Evolutionary conservation across 2,329 filamentous ascomycete species (phyloP), one percentile per base, ranked within the genome.

Genomic region (Penicillium sp.): DNA sequence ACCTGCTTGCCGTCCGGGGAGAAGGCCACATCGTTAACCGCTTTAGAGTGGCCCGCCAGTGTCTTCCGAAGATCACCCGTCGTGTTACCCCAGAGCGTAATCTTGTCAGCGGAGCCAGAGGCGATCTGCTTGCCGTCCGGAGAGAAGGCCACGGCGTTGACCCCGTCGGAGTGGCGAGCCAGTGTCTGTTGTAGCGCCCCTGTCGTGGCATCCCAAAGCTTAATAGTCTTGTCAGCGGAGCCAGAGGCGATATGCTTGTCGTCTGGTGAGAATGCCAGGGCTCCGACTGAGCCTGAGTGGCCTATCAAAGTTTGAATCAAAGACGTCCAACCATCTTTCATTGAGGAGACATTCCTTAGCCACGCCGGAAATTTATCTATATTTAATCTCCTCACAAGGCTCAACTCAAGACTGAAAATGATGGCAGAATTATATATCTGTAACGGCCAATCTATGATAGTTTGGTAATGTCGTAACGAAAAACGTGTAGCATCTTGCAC

Each of bases 261-360:
- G 45, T 69, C 62, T 10, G 52, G 53, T 2, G 69, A 71, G 50
- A 71, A 71, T 3, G 55, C 62, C 39, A 71, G 51, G 13, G 23
- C 28, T 51, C 40, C 68, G 58, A n/a, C 63, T 58, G 7, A 55
- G 36, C 33, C 43, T 3, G 46, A 55, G 47, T 70, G 61, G 14
- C 63, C 60, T 28, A 55, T 46, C 10, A 67, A 57, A n/a, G 45
- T 65, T 28, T 52, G 44, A 18, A 13, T 33, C 31, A 33, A 36
- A 18, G 33, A 36, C 5, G 14, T 5, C 33, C 33, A 36, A 3
- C 5, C 18, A 16, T 16, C 33, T 9, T 36, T 14, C 9, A 51
- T 39, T 1, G 2, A 28, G 18, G 52, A 51, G 2, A 31, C 16
- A 10, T 37, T 45, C 48, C 37, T 40, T 13, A 62, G 16, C 46